phyloP scores from a whole-genome alignment of 1,139 yeast genomes.

The Yamadazyma mexicana region DNA sequence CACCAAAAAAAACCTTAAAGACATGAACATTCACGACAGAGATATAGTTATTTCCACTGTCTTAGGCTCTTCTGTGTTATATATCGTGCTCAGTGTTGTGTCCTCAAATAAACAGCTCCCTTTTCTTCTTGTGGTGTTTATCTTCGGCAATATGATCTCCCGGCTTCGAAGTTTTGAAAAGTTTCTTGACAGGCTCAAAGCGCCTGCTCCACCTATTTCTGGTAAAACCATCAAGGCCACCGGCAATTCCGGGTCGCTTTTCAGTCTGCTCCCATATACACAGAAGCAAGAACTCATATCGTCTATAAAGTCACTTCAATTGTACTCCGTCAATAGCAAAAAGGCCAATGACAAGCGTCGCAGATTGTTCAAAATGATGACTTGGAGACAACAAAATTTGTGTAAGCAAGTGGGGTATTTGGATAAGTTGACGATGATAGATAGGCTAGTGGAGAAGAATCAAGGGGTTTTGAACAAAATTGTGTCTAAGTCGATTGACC shows the following conservation, averaged over 20 bases:
- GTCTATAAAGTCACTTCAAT: slow-evolving; percentile 53
- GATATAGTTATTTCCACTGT: slow-evolving; percentile 10
- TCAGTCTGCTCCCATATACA: slow-evolving; percentile 8
- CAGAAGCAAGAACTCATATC: slow-evolving; percentile 36
- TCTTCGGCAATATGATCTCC: slow-evolving; percentile 34
- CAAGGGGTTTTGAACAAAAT: slow-evolving; percentile 45
- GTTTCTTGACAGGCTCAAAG: slow-evolving; percentile 7
- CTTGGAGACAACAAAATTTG: slow-evolving; percentile 55
- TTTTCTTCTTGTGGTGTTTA: slow-evolving; percentile 27
- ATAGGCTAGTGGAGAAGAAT: slow-evolving; percentile 45
- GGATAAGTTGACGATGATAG: slow-evolving; percentile 49
- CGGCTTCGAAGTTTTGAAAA: slow-evolving; percentile 20
- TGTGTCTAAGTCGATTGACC: slow-evolving; percentile 37
- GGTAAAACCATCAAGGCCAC: slow-evolving; percentile 2
- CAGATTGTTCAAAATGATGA: slow-evolving; percentile 46
- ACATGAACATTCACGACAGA: slow-evolving; percentile 12
- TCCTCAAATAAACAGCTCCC: slow-evolving; percentile 27
- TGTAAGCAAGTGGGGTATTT: slow-evolving; percentile 58
- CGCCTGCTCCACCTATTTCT: not conserved
- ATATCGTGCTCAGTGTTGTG: slow-evolving; percentile 11
- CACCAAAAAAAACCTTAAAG: not conserved
- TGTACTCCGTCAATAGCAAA: slow-evolving; percentile 41
- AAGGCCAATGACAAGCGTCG: slow-evolving; percentile 48
- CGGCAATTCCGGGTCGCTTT: slow-evolving; percentile 5
- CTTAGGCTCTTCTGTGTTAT: slow-evolving; percentile 11